phyloP scores from a whole-genome alignment of 805 yeast genomes.

The Yarrowia keelungensis region DNA sequence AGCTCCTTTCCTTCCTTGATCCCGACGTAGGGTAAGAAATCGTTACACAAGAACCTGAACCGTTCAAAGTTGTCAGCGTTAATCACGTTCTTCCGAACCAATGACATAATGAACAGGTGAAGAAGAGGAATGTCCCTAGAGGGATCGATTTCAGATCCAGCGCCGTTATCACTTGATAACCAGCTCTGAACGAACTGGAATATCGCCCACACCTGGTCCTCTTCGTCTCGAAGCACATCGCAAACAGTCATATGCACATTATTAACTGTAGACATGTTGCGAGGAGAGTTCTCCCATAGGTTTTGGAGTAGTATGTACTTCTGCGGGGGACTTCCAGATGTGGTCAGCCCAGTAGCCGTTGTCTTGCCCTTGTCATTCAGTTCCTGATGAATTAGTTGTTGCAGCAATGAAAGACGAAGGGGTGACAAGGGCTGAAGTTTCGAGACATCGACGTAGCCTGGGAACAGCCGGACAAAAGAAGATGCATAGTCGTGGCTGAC shows the following conservation, averaged over 20 bases:
- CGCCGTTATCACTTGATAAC: not conserved
- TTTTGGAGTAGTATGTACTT: slow-evolving; percentile 15
- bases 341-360: not conserved
- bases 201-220: slow-evolving; percentile 21
- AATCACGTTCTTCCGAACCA: slow-evolving; percentile 16
- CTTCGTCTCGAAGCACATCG: slow-evolving; percentile 26
- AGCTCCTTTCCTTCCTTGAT: slow-evolving; percentile 16
- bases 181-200: slow-evolving; percentile 22
- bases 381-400: slow-evolving; percentile 10
- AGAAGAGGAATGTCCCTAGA: slow-evolving; percentile 13
- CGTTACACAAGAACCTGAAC: slow-evolving; percentile 26
- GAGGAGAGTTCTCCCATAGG: slow-evolving; percentile 11
- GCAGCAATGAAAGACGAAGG: slow-evolving; percentile 1
- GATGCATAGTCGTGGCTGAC: slow-evolving; percentile 11
- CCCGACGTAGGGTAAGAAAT: slow-evolving; percentile 15
- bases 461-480: slow-evolving; percentile 16
- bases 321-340: not conserved
- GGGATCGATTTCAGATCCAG: slow-evolving; percentile 1
- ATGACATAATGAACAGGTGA: slow-evolving; percentile 16
- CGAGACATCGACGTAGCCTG: not conserved
- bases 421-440: not conserved
- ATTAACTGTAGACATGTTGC: slow-evolving; percentile 11
- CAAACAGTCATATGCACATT: slow-evolving; percentile 20
- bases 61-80: slow-evolving; percentile 7
- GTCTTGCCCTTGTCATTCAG: slow-evolving; percentile 20